A percentile compares a stretch with the other conserved stretches of the same genome.
Conservation (phyloP, 1,139 yeast genomes). For the Trichomonascaceae sp. region DNA sequence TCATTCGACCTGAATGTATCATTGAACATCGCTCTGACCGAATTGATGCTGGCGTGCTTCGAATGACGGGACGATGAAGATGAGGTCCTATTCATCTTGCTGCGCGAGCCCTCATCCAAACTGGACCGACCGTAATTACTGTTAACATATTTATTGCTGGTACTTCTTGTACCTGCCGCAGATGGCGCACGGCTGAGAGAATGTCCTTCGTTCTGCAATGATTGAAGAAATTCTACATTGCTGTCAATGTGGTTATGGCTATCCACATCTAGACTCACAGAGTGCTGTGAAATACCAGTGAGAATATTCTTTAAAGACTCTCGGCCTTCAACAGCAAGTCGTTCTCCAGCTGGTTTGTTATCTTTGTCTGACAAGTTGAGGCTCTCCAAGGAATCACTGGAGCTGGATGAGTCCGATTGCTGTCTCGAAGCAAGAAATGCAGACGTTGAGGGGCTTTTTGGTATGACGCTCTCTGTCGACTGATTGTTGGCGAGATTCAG, state of each 20-base stretch:
- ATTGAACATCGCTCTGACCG: slow-evolving; percentile 23
- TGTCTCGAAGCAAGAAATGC: slow-evolving; percentile 6
- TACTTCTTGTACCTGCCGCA: slow-evolving; percentile 9
- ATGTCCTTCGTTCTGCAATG: slow-evolving; percentile 37
- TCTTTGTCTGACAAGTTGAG: background rate
- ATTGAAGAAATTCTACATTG: slow-evolving; percentile 55
- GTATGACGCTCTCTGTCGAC: slow-evolving; percentile 2
- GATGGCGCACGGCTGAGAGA: slow-evolving; percentile 12
- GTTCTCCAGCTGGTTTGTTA: background rate
- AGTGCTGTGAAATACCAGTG: slow-evolving; percentile 32
- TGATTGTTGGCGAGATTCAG: background rate
- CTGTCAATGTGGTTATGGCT: slow-evolving; percentile 37
- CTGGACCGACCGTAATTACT: slow-evolving; percentile 7
- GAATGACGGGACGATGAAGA: slow-evolving; percentile 14
- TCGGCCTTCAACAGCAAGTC: slow-evolving; percentile 21
- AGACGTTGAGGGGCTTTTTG: slow-evolving; percentile 6
- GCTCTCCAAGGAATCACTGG: background rate
- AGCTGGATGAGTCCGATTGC: slow-evolving; percentile 4
- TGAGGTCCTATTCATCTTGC: slow-evolving; percentile 7
- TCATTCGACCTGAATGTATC: slow-evolving; percentile 32
- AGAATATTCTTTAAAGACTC: slow-evolving; percentile 31
- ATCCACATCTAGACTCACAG: slow-evolving; percentile 32
- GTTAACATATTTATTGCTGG: slow-evolving; percentile 7
- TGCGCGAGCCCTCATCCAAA: background rate
- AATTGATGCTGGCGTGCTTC: slow-evolving; percentile 25